Evolutionary conservation across 441 rosid genomes (phyloP), one percentile per base, ranked within the genome.

Genomic region (Jatropha podagrica): DNA sequence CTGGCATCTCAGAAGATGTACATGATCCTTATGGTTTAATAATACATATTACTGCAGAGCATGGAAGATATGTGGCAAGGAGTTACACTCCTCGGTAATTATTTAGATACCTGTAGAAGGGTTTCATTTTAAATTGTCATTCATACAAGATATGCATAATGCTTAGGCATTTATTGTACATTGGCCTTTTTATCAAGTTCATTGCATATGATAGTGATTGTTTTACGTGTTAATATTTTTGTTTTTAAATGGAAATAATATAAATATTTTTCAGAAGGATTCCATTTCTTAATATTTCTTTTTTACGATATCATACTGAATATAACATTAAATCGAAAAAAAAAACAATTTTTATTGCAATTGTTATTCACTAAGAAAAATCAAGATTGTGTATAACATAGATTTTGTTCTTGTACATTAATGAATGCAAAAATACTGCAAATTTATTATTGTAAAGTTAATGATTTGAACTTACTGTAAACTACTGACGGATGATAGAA

Each of bases 31-130:
- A 85, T 68, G 99, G 99, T 81, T 83, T 93, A 76, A 90, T 95
- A 80, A 86, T 95, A 75, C 89, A 82, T 55, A 89, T 95, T 75
- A 95, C 97, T 78, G 93, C 99, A 18, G 99, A 95, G 84, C 95
- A 95, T 85, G 99, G 97, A 81, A 88, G 96, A 91, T 95, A 92
- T 87, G 93, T 96, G 18, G 99, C 97, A 48, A 86, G 93, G 85
- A 91, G 95, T 82, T 93, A 90, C 54, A 91, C 89, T 80, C 97
- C 99, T 64, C 86, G 97, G 99, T 95, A 90, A 71, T 78, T 49
- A 46, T 72, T 80, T 46, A 20, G 68, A 66, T 56, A 62, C 69
- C 66, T 68, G 26, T 66, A 20, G 40, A 5, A 60, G 56, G 18
- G 11, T 71, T 72, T 38, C n/a, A n/a, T 26, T 23, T 46, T 17